Base-by-base conservation (phyloP, 2,329 filamentous ascomycete genomes). In the Pezicula radicicola region DNA sequence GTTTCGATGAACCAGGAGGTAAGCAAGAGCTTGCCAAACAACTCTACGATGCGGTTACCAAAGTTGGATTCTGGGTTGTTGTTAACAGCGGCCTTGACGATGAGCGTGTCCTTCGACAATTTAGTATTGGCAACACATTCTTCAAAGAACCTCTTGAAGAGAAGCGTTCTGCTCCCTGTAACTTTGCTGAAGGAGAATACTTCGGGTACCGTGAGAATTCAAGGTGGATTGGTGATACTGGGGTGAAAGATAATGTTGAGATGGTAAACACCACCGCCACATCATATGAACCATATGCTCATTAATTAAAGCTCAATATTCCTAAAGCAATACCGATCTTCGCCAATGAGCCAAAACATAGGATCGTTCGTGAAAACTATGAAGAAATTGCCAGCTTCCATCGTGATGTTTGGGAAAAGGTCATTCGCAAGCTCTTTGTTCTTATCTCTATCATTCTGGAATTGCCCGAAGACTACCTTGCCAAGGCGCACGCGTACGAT, bases 361-460 rank as follows among this genome's bases (percentile, higher is more conserved):
- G 71, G 0, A 63, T 80, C 0, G 65, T 84, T 0, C 60, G 72
- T 12, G 70, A 76, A 2, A 68, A 79, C 51, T 72, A 77, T n/a
- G 60, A 72, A 0, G 77, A 83, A 54, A 82, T 85, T 50, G 78
- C 84, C 55, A 53, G 57, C 0, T 84, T 85, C 61, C 49, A 28
- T 25, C 28, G 12, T 3, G 43, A 52, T 39, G 66, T 72, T 43
- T 69, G 71, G 33, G 78, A 84, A 50, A 73, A 81, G 46, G 73
- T 84, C 3, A 74, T 83, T 0, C 69, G 77, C 6, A 78, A 77
- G 41, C 70, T 86, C 0, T 74, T 85, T 15, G 73, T 75, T 1
- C 75, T 86, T 1, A 81, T 85, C 50, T 81, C 82, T 6, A 74
- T 84, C 30, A 71, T 84, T 0, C 72, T 86, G 0, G 76, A 85